Evolutionary conservation across 2,329 filamentous ascomycete species (phyloP), one percentile per base, ranked within the genome.

Genomic region (Pseudogymnoascus sp.): DNA sequence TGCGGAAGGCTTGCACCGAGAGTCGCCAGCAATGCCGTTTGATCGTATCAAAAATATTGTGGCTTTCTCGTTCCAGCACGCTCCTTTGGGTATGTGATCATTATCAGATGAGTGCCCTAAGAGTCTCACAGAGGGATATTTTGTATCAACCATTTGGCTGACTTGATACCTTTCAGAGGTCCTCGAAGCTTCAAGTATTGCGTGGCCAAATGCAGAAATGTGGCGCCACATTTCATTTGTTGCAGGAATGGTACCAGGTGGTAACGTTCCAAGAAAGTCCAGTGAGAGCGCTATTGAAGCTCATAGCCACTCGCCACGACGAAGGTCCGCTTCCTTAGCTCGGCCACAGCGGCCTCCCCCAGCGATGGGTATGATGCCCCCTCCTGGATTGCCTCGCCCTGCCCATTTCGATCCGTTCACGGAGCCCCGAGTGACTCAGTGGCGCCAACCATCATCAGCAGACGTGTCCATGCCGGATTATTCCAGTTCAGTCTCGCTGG

Each of bases 1-100:
- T 63, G 86, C 88, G 58, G 90, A 93, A 71, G 87, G 89, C 0
- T 85, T 91, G 63, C 78, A 81, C 8, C 78, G 84, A 38, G 79
- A 82, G 64, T 82, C 77, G 2, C 62, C 75, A 0, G 75, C 77
- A 2, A 74, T 77, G 42, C 82, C 84, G 0, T 84, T 89, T 66
- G 85, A 90, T 68, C 79, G 85, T 41, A 77, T 89, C 65, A 89
- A 87, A 70, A 90, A 92, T 69, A 75, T 91, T 49, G 83, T 92
- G 23, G 83, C 83, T 12, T 94, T 96, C 73, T 87, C 91, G 0
- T 96, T 95, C 69, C 90, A 94, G 70, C 90, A 94, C 77, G 91
- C 89, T 35, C 91, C 91, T 0, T 75, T 89, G 62, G 82, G 91
- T 93, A 77, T 67, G 80, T 75, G 28, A 14, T 38, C 6, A 5